Conservation (phyloP, 331 rosid genomes). For the Malus hybrid region DNA sequence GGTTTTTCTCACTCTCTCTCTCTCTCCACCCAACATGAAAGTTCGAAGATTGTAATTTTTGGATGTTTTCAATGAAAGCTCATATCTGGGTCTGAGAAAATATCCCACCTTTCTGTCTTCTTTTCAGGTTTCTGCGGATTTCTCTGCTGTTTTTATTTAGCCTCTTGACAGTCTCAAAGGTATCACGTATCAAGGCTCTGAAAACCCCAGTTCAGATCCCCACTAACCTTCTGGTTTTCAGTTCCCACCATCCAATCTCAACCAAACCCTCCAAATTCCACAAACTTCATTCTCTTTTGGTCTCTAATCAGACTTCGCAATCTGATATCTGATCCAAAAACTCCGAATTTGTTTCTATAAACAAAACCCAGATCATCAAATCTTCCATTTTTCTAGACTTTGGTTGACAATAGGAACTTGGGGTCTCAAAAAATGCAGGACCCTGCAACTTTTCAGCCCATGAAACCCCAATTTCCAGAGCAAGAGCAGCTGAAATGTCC, state of each 20-base stretch:
- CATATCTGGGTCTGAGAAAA: slow-evolving; percentile 13
- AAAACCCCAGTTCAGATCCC: slow-evolving; percentile 23
- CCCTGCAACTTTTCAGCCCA: slow-evolving; percentile 45
- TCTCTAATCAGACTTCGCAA: not conserved
- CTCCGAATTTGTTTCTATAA: not conserved
- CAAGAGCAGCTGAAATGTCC: slow-evolving; percentile 79
- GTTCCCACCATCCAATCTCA: not conserved
- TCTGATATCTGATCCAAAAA: not conserved
- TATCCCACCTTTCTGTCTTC: slow-evolving; percentile 29
- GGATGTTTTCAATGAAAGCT: slow-evolving; percentile 6
- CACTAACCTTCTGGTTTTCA: not conserved
- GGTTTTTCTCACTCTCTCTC: not conserved
- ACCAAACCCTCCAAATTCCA: not conserved
- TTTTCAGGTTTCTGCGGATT: slow-evolving; percentile 1
- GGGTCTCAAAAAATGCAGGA: slow-evolving; percentile 41
- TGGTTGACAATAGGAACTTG: not conserved
- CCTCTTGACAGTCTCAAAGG: not conserved
- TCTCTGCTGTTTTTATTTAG: slow-evolving; percentile 8
- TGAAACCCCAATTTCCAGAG: slow-evolving; percentile 61
- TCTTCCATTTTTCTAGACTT: not conserved
- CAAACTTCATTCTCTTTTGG: not conserved
- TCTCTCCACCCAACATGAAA: not conserved
- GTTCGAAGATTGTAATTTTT: slow-evolving; percentile 1
- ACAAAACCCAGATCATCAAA: slow-evolving; percentile 4
- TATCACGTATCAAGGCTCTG: no score